phyloP scores from a whole-genome alignment of 306 rosid species.

The Geum urbanum region DNA sequence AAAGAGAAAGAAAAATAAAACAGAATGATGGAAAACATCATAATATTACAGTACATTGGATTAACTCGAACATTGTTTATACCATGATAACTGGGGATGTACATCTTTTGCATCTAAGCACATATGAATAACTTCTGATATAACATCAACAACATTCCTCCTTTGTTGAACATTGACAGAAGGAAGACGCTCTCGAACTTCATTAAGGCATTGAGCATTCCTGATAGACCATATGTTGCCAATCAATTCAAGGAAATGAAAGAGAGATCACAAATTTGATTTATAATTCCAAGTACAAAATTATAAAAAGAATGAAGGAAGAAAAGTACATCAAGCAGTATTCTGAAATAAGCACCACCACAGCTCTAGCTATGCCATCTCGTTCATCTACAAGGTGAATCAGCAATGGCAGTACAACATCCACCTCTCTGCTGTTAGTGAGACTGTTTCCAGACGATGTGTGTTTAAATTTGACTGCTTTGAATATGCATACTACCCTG shows the following conservation, averaged over 20 bases:
- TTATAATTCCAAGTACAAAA: too few relatives aligned
- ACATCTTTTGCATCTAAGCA: too few relatives aligned
- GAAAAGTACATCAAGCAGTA: constrained; percentile 64
- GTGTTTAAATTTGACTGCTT: constrained; percentile 62
- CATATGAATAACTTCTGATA: constrained; percentile 50
- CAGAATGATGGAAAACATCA: too few relatives aligned
- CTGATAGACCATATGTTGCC: constrained; percentile 43
- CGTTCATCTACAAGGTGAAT: constrained; percentile 78
- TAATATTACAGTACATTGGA: too few relatives aligned
- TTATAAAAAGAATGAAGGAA: too few relatives aligned
- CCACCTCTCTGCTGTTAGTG: constrained; percentile 42
- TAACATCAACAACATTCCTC: too few relatives aligned
- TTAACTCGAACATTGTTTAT: too few relatives aligned
- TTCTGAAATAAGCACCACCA: constrained; percentile 82
- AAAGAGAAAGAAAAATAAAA: too few relatives aligned
- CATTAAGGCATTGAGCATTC: constrained; percentile 53
- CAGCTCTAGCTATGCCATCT: constrained; percentile 65
- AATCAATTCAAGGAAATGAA: constrained; percentile 22
- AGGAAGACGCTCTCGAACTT: constrained; percentile 63
- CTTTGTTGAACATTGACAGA: constrained; percentile 61
- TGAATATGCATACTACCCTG: constrained; percentile 61
- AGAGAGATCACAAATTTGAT: constrained; percentile 8
- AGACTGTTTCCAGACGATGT: constrained; percentile 45
- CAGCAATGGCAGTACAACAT: constrained; percentile 52
- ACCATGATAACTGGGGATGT: too few relatives aligned